Evolutionary conservation across 805 yeast species (phyloP).

Genomic region (Diddensiella santjacobensis): DNA sequence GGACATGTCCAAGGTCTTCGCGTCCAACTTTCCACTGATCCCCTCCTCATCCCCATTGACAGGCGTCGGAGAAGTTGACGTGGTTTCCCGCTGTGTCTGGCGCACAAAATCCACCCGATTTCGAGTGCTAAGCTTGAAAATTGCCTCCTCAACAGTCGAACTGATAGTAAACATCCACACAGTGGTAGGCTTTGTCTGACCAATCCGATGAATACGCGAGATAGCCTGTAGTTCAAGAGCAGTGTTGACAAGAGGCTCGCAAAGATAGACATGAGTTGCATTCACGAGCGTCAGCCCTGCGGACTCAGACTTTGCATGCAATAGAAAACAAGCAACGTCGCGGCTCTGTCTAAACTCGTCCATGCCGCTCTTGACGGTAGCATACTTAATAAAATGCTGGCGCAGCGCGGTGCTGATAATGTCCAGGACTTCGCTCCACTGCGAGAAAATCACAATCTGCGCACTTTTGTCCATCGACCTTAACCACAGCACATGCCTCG

Average conservation of each 20-base stretch:
- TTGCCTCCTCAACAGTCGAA: conserved; percentile 85
- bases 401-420: conserved; percentile 64
- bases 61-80: not conserved
- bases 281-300: conserved; percentile 86
- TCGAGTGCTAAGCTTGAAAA: conserved; percentile 62
- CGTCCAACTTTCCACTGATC: conserved; percentile 31
- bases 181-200: conserved; percentile 74
- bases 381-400: conserved; percentile 51
- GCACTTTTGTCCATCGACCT: conserved; percentile 53
- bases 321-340: conserved; percentile 72
- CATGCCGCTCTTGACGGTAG: conserved; percentile 52
- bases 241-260: conserved; percentile 89
- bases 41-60: not conserved
- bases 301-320: conserved; percentile 83
- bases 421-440: conserved; percentile 73
- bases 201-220: conserved; percentile 87
- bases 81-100: conserved; percentile 6
- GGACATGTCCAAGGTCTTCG: conserved; percentile 35
- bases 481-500: conserved; percentile 66
- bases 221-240: conserved; percentile 89
- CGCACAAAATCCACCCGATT: conserved; percentile 42
- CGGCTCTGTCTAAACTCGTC: conserved; percentile 58
- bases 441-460: conserved; percentile 86
- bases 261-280: conserved; percentile 86
- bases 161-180: conserved; percentile 90